phyloP scores from a whole-genome alignment of 495 filamentous ascomycete genomes.

The Astrothelium subdiscretum region DNA sequence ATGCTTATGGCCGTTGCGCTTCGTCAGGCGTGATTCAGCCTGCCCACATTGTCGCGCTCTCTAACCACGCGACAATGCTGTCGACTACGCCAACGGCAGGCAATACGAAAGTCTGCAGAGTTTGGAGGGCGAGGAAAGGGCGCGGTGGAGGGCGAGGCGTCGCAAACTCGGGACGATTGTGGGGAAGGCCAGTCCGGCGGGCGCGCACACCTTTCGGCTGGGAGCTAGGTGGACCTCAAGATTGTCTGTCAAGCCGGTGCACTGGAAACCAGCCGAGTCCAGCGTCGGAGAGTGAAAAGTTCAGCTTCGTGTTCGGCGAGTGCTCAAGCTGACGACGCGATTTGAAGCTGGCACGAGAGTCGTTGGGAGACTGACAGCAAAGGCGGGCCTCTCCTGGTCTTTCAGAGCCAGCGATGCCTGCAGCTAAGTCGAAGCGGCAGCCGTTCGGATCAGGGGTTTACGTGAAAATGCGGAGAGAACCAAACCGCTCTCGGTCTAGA shows the following conservation, averaged over 20 bases:
- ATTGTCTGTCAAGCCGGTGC: background rate
- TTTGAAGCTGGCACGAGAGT: background rate
- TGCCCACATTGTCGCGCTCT: background rate
- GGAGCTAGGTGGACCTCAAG: background rate
- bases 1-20: background rate
- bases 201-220: background rate
- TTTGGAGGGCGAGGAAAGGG: background rate
- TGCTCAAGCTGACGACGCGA: background rate
- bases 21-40: constrained; percentile 2
- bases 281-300: background rate
- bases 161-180: background rate
- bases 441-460: constrained; percentile 3
- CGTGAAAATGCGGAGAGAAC: background rate
- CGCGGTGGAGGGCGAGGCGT: background rate
- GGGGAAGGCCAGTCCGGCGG: background rate
- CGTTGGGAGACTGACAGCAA: background rate
- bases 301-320: background rate
- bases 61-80: background rate
- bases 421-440: constrained; percentile 1
- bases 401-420: constrained; percentile 1
- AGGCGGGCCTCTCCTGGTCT: constrained; percentile 3
- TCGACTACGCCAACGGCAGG: background rate
- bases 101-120: background rate
- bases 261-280: background rate
- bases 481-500: constrained; percentile 1